Conservation (phyloP, 768 basidiomycete species). For the Suillus placidus region DNA sequence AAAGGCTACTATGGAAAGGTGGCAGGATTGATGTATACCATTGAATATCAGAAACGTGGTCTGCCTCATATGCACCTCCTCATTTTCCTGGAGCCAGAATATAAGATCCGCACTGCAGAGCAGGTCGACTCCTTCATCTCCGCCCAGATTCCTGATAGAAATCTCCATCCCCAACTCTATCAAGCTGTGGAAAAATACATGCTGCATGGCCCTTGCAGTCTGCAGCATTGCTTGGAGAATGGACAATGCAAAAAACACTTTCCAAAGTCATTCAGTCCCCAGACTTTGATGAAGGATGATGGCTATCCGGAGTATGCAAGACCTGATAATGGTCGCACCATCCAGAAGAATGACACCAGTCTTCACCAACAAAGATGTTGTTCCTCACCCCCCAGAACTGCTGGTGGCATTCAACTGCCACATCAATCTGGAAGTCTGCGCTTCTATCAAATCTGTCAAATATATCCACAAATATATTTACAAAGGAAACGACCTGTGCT, state of each 20-base stretch:
- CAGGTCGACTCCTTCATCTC: conserved; percentile 45
- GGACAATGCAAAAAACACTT: too few relatives aligned
- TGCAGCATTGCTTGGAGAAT: too few relatives aligned
- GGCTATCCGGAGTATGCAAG: too few relatives aligned
- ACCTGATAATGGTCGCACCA: too few relatives aligned
- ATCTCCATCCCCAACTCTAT: conserved; percentile 41
- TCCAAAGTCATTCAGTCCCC: too few relatives aligned
- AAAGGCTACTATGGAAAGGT: conserved; percentile 43
- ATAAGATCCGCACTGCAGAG: conserved; percentile 39
- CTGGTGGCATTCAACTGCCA: too few relatives aligned
- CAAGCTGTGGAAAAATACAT: conserved; percentile 37
- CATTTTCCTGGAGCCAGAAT: conserved; percentile 39
- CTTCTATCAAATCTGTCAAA: conserved; percentile 42
- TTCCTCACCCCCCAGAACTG: too few relatives aligned
- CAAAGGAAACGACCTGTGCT: conserved; percentile 48
- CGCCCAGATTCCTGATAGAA: conserved; percentile 46
- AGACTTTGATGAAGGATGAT: too few relatives aligned
- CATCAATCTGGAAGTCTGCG: conserved; percentile 51
- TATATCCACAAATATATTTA: conserved; percentile 54
- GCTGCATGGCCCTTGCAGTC: too few relatives aligned
- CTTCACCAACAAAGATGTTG: conserved; percentile 45
- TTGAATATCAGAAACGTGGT: conserved; percentile 61
- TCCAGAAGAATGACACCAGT: conserved; percentile 28
- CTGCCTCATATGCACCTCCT: conserved; percentile 58
- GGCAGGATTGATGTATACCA: conserved; percentile 50